phyloP scores from a whole-genome alignment of 2,329 filamentous ascomycete species.

The Emericellopsis cladophorae region DNA sequence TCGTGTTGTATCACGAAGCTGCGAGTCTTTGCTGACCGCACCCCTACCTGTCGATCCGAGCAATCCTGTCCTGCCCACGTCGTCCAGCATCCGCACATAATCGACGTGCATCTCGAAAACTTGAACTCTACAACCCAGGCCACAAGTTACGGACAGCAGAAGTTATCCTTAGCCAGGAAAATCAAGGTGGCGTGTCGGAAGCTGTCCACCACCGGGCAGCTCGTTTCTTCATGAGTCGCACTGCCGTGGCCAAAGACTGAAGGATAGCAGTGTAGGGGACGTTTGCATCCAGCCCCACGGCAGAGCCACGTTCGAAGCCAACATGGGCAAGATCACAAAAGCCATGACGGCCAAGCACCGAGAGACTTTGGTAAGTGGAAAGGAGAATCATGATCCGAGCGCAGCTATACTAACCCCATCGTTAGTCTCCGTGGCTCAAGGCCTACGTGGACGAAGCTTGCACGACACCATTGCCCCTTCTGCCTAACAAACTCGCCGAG shows the following conservation, averaged over 20 bases:
- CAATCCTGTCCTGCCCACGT: too few species aligned
- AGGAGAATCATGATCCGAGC: too few species aligned
- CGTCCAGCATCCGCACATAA: too few species aligned
- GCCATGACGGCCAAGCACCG: constrained; percentile 53
- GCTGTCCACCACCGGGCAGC: constrained; percentile 18
- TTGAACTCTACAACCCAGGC: too few species aligned
- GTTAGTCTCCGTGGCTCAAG: constrained; percentile 75
- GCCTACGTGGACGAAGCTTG: constrained; percentile 65
- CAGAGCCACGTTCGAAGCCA: constrained; percentile 44
- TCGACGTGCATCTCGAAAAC: too few species aligned
- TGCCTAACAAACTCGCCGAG: constrained; percentile 62
- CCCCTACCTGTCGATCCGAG: too few species aligned
- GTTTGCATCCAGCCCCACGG: constrained; percentile 34
- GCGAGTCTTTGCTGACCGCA: too few species aligned
- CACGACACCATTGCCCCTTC: constrained; percentile 56
- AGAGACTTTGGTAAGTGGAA: constrained; percentile 47
- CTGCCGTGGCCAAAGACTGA: constrained; percentile 25
- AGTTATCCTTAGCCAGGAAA: too few species aligned
- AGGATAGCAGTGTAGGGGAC: constrained; percentile 45
- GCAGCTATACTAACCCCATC: constrained; percentile 9
- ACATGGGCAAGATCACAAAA: constrained; percentile 58
- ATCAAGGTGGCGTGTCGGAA: constrained; percentile 1
- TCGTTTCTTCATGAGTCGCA: constrained; percentile 18
- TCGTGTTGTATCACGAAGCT: too few species aligned
- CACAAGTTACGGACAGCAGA: too few species aligned